Evolutionary conservation across 495 filamentous ascomycete species (phyloP), one percentile per base, ranked within the genome.

Genomic region (Aspergillus cavernicola): DNA sequence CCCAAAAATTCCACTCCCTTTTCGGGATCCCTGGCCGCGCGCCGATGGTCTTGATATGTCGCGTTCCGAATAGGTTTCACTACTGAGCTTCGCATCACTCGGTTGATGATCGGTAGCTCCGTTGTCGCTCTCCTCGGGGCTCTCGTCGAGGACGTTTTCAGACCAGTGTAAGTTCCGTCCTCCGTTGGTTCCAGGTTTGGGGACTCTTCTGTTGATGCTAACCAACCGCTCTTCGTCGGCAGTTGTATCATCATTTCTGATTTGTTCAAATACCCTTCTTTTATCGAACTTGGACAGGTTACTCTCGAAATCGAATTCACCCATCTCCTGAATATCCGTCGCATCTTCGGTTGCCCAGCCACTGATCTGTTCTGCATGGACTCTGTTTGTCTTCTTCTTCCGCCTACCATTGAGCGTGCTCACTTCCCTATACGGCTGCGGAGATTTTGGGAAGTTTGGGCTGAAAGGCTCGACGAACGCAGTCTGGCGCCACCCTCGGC

Each of bases 291-390:
- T 93, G 15, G 88, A 89, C 11, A 96, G 75, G 56, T 89, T 89
- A 19, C 81, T 85, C 57, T 86, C 81, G 59, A 97, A 97, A 69
- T 97, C 92, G 56, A 97, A 97, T 54, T 97, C 92, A 1, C 86
- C 88, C 70, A 89, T 77, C 62, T 92, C 92, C 68, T 96, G 92
- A n/a, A 96, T 90, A 68, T 98, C 93, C 2, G 90, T 95, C 20
- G 90, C 90, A 68, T 97, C 92, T 65, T 95, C 93, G 0, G 92
- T 97, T 33, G 90, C 91, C 93, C 93, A 98, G 11, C 90, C 93
- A 70, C 87, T 95, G 16, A 88, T 80, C 55, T 86, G 77, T 19
- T 80, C 80, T 10, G 75, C 73, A 22, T 78, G 76, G 44, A 73
- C 66, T 26, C 74, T 72, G 52, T 76, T 74, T 60, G 71, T 78